Evolutionary conservation across 2,329 filamentous ascomycete genomes (phyloP).

Genomic region (Nannizziopsis barbatae): DNA sequence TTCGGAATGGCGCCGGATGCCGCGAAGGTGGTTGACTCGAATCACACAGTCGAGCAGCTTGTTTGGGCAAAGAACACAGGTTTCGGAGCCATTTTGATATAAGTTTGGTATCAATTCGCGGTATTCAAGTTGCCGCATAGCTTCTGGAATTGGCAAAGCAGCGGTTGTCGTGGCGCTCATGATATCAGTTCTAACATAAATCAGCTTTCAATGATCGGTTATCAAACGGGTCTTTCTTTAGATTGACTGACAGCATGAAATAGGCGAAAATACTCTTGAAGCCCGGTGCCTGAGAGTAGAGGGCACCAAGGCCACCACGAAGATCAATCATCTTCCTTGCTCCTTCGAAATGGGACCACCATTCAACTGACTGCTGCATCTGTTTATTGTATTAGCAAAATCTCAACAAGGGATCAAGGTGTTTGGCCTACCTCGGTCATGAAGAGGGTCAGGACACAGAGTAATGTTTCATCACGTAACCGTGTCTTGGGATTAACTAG

Average conservation of each 20-base stretch:
- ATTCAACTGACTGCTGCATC: slow-evolving; percentile 14
- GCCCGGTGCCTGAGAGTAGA: slow-evolving; percentile 8
- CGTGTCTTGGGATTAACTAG: slow-evolving; percentile 11
- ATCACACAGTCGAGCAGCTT: slow-evolving; percentile 14
- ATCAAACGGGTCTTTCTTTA: background rate
- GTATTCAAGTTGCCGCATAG: slow-evolving; percentile 13
- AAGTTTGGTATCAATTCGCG: slow-evolving; percentile 9
- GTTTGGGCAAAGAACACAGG: slow-evolving; percentile 14
- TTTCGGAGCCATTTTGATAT: slow-evolving; percentile 14
- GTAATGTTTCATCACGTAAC: slow-evolving; percentile 12
- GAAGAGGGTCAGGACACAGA: slow-evolving; percentile 14
- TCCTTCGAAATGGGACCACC: slow-evolving; percentile 18
- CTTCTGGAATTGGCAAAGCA: slow-evolving; percentile 8
- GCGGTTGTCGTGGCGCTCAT: slow-evolving; percentile 12
- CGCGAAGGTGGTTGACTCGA: slow-evolving; percentile 15
- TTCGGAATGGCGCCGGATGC: slow-evolving; percentile 3
- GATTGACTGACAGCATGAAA: slow-evolving; percentile 14
- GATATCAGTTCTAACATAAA: slow-evolving; percentile 12
- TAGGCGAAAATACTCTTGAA: slow-evolving; percentile 10
- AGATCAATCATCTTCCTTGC: slow-evolving; percentile 17
- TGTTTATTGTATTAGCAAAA: slow-evolving; percentile 3
- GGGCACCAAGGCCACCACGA: slow-evolving; percentile 15
- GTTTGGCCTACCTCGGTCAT: slow-evolving; percentile 12
- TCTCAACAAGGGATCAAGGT: background rate
- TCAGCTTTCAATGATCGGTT: background rate